Evolutionary conservation across 2,329 filamentous ascomycete species (phyloP).

Genomic region (Ascochyta koolunga): DNA sequence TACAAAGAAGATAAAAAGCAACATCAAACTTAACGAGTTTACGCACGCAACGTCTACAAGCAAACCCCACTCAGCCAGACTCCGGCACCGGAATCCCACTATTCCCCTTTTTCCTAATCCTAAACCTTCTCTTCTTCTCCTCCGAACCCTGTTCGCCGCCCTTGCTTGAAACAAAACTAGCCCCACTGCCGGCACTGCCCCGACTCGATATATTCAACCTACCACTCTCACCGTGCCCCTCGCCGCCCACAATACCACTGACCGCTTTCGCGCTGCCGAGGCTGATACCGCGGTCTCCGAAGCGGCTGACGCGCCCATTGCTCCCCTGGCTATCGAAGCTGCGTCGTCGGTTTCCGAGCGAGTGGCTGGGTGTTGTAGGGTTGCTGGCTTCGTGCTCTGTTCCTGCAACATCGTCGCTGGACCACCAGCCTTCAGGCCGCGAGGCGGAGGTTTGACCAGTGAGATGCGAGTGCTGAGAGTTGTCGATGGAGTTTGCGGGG

Average conservation of each 20-base stretch:
- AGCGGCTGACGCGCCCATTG: slow-evolving; percentile 29
- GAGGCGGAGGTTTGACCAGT: slow-evolving; percentile 40
- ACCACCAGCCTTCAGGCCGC: slow-evolving; percentile 50
- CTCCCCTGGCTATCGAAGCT: slow-evolving; percentile 40
- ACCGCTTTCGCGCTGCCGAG: slow-evolving; percentile 42
- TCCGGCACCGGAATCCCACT: slow-evolving; percentile 7
- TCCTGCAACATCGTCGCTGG: slow-evolving; percentile 45
- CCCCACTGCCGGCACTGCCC: slow-evolving; percentile 1
- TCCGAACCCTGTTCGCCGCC: slow-evolving; percentile 14
- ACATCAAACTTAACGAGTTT: too few relatives aligned
- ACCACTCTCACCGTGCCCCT: slow-evolving; percentile 33
- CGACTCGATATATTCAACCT: background rate
- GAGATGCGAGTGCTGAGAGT: slow-evolving; percentile 28
- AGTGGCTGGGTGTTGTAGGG: slow-evolving; percentile 22
- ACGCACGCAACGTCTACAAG: too few relatives aligned
- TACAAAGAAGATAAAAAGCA: too few relatives aligned
- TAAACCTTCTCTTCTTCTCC: slow-evolving; percentile 13
- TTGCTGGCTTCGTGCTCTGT: slow-evolving; percentile 31
- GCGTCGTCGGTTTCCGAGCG: slow-evolving; percentile 12
- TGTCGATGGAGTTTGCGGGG: slow-evolving; percentile 30
- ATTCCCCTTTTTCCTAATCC: slow-evolving; percentile 9
- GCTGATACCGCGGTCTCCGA: slow-evolving; percentile 43
- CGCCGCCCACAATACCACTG: slow-evolving; percentile 34
- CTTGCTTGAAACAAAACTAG: slow-evolving; percentile 12
- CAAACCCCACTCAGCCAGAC: background rate